phyloP scores from a whole-genome alignment of 164 flowering plant genomes.

The Platanus orientalis region DNA sequence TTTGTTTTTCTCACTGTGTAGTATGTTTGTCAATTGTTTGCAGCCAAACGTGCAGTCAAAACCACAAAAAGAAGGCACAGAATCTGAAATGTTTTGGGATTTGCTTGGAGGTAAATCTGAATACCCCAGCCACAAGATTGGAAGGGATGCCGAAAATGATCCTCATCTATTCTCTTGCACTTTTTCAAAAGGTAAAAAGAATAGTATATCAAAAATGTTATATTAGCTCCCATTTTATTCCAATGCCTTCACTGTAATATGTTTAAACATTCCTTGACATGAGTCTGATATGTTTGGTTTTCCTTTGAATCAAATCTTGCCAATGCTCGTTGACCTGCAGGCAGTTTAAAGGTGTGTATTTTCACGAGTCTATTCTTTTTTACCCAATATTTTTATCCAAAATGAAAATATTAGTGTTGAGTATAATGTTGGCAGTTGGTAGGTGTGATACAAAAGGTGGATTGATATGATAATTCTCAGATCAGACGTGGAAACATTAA shows the following conservation, averaged over 20 bases:
- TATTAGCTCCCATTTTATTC: conserved; percentile 1
- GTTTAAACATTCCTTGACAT: conserved; percentile 1
- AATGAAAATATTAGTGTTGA: background rate
- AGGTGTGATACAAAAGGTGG: background rate
- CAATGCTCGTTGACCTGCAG: conserved; percentile 39
- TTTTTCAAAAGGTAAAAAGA: conserved; percentile 55
- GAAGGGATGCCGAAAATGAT: conserved; percentile 70
- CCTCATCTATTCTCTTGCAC: conserved; percentile 86
- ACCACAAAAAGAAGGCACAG: conserved; percentile 87
- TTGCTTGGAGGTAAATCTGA: conserved; percentile 88
- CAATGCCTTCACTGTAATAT: background rate
- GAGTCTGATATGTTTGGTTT: conserved; percentile 17
- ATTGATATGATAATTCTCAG: no score
- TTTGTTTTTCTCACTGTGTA: background rate
- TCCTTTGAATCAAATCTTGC: conserved; percentile 16
- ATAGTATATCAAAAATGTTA: background rate
- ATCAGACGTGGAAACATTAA: no score
- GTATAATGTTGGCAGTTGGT: background rate
- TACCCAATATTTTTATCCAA: background rate
- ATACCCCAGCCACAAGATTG: conserved; percentile 78
- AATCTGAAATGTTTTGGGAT: conserved; percentile 89
- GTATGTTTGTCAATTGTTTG: conserved; percentile 15
- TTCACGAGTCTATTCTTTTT: conserved; percentile 5
- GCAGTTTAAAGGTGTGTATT: conserved; percentile 72
- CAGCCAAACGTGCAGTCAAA: conserved; percentile 87